Base-by-base conservation (phyloP, 257 asterid genomes). In the Prunella vulgaris region DNA sequence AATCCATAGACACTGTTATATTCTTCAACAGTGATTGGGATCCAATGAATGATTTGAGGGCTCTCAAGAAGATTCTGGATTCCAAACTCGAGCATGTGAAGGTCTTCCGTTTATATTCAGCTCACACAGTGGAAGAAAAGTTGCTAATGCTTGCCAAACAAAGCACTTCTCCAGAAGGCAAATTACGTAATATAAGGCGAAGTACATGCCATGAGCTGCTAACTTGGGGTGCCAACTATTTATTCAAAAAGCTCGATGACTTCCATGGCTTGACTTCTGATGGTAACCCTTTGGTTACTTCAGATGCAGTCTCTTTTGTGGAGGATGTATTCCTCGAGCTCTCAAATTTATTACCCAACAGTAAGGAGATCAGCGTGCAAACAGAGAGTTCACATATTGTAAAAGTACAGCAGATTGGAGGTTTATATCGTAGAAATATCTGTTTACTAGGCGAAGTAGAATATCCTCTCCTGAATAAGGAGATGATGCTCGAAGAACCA, bases 21-120 rank as follows among this genome's bases (percentile, higher is more conserved):
- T 48, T 86, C 46, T 86, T 86, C 78, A 83, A 84, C 79, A 84
- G 90, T 76, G 87, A 85, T 74, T 86, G 88, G 87, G 90, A 86
- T 56, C 90, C 96, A 35, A 46, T 56, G 51, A 85, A 80, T 69
- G 94, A 89, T 71, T 70, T 86, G 59, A 84, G 79, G 75, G 84
- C 87, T 56, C 77, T 87, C 74, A 84, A 79, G 72, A 85, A 37
- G 84, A 69, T 86, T 10, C 73, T 86, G 54, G 70, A 74, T 64
- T 85, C 94, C 25, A 79, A 76, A 61, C 78, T 68, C 14, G 77
- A 89, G 65, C 77, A 72, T 35, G 77, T 89, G 73, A 85, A 85
- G 77, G 76, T 87, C 54, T 83, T 89, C 58, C 92, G 94, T 12
- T 51, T 89, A 15, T 89, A 85, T 75, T 83, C 94, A 46, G 74